These are phyloP conservation scores for Aspergillus kassunensis DNA, from an alignment of 495 filamentous ascomycete genomes.

Conservation along the genomic window DNA sequence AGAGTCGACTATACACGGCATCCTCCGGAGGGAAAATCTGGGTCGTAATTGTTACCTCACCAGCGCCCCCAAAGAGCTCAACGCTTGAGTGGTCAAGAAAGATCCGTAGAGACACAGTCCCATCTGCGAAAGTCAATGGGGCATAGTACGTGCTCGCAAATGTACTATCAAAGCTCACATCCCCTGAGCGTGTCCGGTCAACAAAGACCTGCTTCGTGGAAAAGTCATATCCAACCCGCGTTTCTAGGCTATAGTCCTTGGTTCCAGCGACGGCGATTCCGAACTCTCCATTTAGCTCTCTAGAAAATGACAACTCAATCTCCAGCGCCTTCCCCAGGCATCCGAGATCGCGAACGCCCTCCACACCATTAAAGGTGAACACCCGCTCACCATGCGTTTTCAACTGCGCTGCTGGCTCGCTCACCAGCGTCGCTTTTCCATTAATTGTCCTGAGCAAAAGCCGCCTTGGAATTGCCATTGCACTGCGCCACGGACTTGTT, in stretches of 20 bases:
- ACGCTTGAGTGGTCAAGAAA: constrained; percentile 34
- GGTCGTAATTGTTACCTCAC: constrained; percentile 28
- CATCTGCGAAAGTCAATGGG: constrained; percentile 15
- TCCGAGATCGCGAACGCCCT: background rate
- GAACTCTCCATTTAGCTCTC: constrained; percentile 9
- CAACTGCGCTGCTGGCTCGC: constrained; percentile 19
- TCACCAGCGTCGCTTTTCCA: constrained; percentile 17
- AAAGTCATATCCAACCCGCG: constrained; percentile 39
- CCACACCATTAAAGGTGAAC: too few species aligned
- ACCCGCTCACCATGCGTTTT: background rate
- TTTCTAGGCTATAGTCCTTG: constrained; percentile 35
- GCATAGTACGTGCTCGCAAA: constrained; percentile 23
- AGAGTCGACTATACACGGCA: constrained; percentile 20
- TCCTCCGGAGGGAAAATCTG: constrained; percentile 31
- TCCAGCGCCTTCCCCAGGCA: constrained; percentile 17
- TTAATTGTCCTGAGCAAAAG: constrained; percentile 26
- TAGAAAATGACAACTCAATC: constrained; percentile 22
- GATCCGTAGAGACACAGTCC: constrained; percentile 22
- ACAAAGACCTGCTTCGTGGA: constrained; percentile 28
- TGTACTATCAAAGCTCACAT: constrained; percentile 22
- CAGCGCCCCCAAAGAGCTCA: constrained; percentile 32
- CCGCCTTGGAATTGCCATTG: constrained; percentile 46
- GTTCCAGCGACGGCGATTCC: constrained; percentile 24
- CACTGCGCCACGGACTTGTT: constrained; percentile 45
- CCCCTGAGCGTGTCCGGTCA: constrained; percentile 25